Conservation (phyloP, 2,329 filamentous ascomycete genomes). For the Raffaelea ambrosiae region DNA sequence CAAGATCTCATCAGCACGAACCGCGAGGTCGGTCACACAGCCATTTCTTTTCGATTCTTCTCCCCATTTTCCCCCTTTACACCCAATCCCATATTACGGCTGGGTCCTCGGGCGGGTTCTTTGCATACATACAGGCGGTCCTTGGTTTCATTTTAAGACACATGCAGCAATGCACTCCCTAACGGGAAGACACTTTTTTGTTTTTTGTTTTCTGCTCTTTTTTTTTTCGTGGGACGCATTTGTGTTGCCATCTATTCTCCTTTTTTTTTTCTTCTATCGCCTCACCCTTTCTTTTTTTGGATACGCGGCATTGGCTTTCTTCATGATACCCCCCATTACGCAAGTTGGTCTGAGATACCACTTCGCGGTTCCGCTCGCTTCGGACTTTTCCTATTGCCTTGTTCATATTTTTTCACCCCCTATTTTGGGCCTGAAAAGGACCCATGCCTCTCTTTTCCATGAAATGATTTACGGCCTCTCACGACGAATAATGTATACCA, state of each 20-base stretch:
- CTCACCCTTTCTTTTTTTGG: constrained; percentile 18
- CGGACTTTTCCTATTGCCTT: constrained; percentile 10
- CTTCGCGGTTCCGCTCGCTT: constrained; percentile 6
- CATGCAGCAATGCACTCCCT: constrained; percentile 12
- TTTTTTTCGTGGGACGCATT: constrained; percentile 4
- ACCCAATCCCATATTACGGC: constrained; percentile 42
- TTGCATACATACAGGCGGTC: constrained; percentile 45
- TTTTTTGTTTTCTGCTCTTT: constrained; percentile 12
- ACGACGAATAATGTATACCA: constrained; percentile 8
- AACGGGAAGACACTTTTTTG: constrained; percentile 3
- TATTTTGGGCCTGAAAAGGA: not conserved
- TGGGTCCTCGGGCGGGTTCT: constrained; percentile 43
- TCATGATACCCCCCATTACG: constrained; percentile 12
- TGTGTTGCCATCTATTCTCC: constrained; percentile 20
- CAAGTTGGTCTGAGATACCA: constrained; percentile 3
- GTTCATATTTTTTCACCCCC: constrained; percentile 12
- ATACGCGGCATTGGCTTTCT: constrained; percentile 13
- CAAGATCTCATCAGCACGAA: constrained; percentile 23
- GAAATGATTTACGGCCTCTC: constrained; percentile 12
- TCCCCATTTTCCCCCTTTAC: constrained; percentile 9
- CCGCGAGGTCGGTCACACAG: constrained; percentile 41
- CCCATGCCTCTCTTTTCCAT: not conserved
- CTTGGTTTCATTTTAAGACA: constrained; percentile 21
- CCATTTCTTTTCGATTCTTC: constrained; percentile 4
- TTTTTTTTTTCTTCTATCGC: constrained; percentile 17